Evolutionary conservation across 768 basidiomycete species (phyloP).

Genomic region (Dentipellis sp.): DNA sequence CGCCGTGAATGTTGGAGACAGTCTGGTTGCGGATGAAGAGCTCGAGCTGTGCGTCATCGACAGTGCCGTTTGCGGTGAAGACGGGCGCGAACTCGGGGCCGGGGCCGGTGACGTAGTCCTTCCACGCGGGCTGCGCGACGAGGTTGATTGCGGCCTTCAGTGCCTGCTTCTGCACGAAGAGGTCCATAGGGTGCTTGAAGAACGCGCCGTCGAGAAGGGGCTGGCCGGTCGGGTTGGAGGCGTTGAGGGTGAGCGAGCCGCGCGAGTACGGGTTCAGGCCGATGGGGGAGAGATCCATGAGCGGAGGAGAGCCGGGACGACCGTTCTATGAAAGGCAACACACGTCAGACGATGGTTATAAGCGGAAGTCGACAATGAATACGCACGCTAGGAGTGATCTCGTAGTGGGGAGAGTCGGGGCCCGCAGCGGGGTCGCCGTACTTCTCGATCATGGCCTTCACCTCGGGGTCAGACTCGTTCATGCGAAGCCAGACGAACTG

Average conservation of each 20-base stretch:
- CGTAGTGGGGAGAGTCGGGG: conserved; percentile 1
- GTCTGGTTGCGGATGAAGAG: conserved; percentile 3
- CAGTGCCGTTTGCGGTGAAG: neutral
- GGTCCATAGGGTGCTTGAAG: neutral
- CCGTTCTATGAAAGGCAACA: neutral
- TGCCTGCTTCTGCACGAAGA: neutral
- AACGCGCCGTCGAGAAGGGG: conserved; percentile 18
- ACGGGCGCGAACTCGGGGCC: neutral
- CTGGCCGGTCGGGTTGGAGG: conserved; percentile 14
- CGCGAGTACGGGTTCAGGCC: conserved; percentile 4
- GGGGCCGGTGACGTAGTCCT: neutral
- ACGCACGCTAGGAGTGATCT: neutral
- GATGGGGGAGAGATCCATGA: neutral
- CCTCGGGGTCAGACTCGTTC: neutral
- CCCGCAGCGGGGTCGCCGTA: neutral
- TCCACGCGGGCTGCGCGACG: neutral
- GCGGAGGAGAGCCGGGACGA: neutral
- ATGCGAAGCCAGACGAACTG: conserved; percentile 1
- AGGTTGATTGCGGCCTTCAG: conserved; percentile 1
- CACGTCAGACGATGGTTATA: neutral
- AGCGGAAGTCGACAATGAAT: neutral
- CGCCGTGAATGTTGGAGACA: conserved; percentile 5
- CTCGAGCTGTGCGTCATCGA: conserved; percentile 6
- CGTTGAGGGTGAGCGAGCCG: conserved; percentile 13
- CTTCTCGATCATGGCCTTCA: neutral